Conservation (phyloP, 192 early-diverging fungal genomes). For the Backusella luteola region DNA sequence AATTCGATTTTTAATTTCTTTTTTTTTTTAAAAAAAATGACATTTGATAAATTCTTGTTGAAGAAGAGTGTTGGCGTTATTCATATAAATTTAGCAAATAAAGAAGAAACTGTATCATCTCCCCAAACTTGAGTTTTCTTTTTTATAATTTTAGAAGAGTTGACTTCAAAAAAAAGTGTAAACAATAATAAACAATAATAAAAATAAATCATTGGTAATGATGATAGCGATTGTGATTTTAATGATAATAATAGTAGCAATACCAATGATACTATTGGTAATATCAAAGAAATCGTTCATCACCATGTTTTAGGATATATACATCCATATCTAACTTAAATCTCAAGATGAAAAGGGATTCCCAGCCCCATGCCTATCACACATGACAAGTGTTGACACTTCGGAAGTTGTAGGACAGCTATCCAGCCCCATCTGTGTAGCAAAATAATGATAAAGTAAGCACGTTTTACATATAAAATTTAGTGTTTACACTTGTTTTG, state of each 20-base stretch:
- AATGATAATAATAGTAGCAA: neutral
- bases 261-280: neutral
- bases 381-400: conserved; percentile 5
- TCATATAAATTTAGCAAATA: neutral
- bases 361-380: neutral
- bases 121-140: neutral
- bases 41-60: neutral
- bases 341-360: neutral
- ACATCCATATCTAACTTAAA: neutral
- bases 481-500: conserved; percentile 7
- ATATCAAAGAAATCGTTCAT: neutral
- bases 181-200: conserved; percentile 1
- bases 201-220: neutral
- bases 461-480: conserved; percentile 7
- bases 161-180: conserved; percentile 1
- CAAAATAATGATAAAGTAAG: conserved; percentile 1
- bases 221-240: neutral
- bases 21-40: neutral
- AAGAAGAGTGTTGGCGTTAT: neutral
- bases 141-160: neutral
- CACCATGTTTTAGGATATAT: neutral
- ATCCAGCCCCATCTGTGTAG: conserved; percentile 3
- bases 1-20: neutral
- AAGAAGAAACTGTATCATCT: neutral
- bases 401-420: conserved; percentile 2